Conservation (phyloP, 257 asterid genomes). For the Solanum sejunctum region DNA sequence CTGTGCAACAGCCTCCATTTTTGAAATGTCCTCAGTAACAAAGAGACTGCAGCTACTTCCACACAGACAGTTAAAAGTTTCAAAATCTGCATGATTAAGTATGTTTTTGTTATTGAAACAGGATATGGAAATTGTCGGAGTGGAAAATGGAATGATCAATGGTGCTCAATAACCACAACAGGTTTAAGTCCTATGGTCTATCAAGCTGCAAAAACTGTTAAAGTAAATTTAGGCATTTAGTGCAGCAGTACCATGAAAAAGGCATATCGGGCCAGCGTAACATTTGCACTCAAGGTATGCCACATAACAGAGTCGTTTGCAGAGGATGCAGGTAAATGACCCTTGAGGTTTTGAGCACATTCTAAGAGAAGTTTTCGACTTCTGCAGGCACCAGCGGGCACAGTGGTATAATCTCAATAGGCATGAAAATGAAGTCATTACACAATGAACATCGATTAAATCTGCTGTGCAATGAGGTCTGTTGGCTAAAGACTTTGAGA, state of each 20-base stretch:
- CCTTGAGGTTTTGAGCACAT: slow-evolving; percentile 3
- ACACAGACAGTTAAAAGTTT: slow-evolving; percentile 7
- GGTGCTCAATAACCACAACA: background rate
- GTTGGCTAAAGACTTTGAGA: background rate
- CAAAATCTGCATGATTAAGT: slow-evolving; percentile 11
- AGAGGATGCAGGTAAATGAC: slow-evolving; percentile 14
- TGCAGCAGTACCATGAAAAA: slow-evolving; percentile 26
- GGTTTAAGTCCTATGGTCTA: background rate
- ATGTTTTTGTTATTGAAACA: background rate
- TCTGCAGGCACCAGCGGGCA: slow-evolving; percentile 18
- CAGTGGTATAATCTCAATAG: slow-evolving; percentile 19
- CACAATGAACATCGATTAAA: background rate
- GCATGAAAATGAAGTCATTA: slow-evolving; percentile 18
- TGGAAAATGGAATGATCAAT: background rate
- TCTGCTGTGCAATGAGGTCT: background rate
- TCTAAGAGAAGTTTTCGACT: background rate
- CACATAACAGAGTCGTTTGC: slow-evolving; percentile 29
- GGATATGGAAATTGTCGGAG: background rate
- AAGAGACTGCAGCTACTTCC: slow-evolving; percentile 3
- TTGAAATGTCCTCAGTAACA: slow-evolving; percentile 8
- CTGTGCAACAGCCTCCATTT: slow-evolving; percentile 21
- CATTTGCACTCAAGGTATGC: slow-evolving; percentile 19
- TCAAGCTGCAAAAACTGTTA: background rate
- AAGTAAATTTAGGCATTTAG: background rate
- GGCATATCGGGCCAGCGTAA: slow-evolving; percentile 15